Conservation (phyloP, 2,329 filamentous ascomycete genomes). For the Trichoderma gracile region DNA sequence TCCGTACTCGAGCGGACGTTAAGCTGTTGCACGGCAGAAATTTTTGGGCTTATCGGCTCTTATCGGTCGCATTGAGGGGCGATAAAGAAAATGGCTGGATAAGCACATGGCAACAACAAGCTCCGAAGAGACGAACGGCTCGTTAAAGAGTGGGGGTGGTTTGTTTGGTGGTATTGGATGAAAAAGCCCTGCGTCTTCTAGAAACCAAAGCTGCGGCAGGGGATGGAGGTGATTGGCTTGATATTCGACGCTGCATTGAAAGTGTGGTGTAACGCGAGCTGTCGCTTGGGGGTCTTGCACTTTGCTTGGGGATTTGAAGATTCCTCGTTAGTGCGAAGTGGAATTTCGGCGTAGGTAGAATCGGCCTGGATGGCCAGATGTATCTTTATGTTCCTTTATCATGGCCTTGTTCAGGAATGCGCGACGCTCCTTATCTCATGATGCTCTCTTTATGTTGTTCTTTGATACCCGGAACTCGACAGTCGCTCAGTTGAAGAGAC, state of each 20-base stretch:
- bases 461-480: no score
- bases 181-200: neutral
- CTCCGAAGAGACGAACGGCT: neutral
- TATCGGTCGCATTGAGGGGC: constrained; percentile 23
- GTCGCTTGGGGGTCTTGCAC: no score
- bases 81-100: constrained; percentile 23
- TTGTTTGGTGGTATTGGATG: neutral
- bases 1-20: neutral
- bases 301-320: neutral
- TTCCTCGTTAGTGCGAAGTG: no score
- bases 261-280: neutral
- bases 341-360: no score
- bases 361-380: no score
- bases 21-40: constrained; percentile 17
- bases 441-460: no score
- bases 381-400: no score
- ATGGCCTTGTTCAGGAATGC: no score
- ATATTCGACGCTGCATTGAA: neutral
- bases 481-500: neutral
- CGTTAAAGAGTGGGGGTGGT: neutral
- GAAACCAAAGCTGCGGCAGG: neutral
- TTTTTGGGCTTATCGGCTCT: constrained; percentile 23
- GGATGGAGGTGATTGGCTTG: neutral
- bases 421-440: no score
- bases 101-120: neutral